A percentile compares a stretch with the other conserved stretches of the same genome.
Conservation (phyloP, 2,329 filamentous ascomycete genomes). For the Apiospora rasikravindrae region DNA sequence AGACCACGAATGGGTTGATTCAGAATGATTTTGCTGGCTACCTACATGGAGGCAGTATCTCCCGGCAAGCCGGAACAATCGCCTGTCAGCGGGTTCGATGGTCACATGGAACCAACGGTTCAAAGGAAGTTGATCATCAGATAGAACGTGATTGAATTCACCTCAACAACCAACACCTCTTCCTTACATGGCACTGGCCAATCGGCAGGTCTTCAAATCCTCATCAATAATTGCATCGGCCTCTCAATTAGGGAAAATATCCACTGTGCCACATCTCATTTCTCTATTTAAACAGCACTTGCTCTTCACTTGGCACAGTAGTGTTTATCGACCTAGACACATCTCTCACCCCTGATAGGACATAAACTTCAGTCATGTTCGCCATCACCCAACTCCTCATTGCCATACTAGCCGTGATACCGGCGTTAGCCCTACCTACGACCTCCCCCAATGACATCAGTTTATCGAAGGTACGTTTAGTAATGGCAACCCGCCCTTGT, state of each 20-base stretch:
- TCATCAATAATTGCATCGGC: neutral
- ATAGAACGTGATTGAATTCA: neutral
- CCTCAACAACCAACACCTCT: neutral
- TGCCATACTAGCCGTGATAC: neutral
- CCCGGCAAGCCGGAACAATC: neutral
- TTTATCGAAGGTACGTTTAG: neutral
- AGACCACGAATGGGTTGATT: neutral
- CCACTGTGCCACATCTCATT: neutral
- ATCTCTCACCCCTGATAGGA: neutral
- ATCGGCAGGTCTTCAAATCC: neutral
- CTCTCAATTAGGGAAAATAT: neutral
- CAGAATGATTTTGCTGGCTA: neutral
- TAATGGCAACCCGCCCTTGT: neutral
- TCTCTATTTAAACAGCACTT: neutral
- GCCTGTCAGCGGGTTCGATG: neutral
- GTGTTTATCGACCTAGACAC: too few relatives aligned
- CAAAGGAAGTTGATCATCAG: neutral
- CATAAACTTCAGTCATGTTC: conserved; percentile 1
- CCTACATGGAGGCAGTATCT: too few relatives aligned
- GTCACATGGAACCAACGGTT: neutral
- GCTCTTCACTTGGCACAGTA: neutral
- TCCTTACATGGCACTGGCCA: neutral
- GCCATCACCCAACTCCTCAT: neutral
- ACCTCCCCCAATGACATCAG: neutral
- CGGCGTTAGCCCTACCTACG: neutral